Evolutionary conservation across 768 basidiomycete species (phyloP), one percentile per base, ranked within the genome.

Genomic region (Russula olivacea): DNA sequence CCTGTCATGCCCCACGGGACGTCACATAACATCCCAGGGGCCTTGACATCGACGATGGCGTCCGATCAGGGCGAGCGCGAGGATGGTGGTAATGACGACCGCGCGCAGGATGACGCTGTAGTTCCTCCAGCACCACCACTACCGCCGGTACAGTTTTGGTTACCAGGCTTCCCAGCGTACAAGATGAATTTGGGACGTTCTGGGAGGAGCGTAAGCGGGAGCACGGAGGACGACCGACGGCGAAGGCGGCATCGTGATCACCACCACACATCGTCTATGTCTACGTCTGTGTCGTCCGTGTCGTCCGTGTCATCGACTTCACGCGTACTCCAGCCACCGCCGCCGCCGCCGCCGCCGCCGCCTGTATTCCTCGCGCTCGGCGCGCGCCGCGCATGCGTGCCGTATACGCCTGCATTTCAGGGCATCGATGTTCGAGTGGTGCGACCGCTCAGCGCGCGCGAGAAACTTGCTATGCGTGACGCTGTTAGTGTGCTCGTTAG

Each of bases 91-190:
- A 25, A 40, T 23, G 41, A 40, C 1, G 50, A 23, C 10, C 34
- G 43, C 12, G 14, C 36, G 3, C 23, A 41, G 34, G n/a, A 34
- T 3, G 57, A 58, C 9, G 51, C 51, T 3, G 49, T 61, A 2
- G 47, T 67, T n/a, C 66, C 66, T 21, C 66, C 55, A 10, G 59
- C 34, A 28, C 61, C 61, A 2, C 67, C 65, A 2, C 47, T 68
- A 8, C 67, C 67, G 15, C 67, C 67, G 0, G 59, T 68, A 14
- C 67, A 68, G 47, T 68, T 68, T 58, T 68, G 67, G 67, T 40
- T 68, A 15, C 67, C 67, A 0, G 66, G 67, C 7, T 62, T 58
- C 21, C 67, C 67, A 9, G 58, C 67, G 23, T 66, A 58, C 17
- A 61, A 61, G 25, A 30, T 59, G 28, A 40, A 15, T n/a, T 21